phyloP scores from a whole-genome alignment of 1,284 basidiomycete species.

The Microbotryum violaceum region DNA sequence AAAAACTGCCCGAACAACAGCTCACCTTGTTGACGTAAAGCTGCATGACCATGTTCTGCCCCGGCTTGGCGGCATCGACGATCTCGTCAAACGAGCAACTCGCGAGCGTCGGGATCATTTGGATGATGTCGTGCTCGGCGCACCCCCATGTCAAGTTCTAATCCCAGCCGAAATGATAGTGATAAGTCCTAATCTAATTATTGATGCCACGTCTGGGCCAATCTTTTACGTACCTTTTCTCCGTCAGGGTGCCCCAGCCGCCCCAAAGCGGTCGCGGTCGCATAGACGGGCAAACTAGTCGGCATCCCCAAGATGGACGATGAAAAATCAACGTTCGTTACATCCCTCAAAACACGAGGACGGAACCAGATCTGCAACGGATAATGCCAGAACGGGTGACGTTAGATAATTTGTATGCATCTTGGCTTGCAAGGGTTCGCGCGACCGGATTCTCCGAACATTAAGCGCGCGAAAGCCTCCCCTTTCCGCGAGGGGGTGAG shows the following conservation, averaged over 20 bases:
- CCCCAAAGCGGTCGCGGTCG: constrained; percentile 51
- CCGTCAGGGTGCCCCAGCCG: constrained; percentile 59
- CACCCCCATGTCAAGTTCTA: constrained; percentile 71
- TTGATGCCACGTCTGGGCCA: constrained; percentile 4
- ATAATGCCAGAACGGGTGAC: too few relatives aligned
- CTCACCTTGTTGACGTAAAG: constrained; percentile 17
- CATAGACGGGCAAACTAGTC: constrained; percentile 55
- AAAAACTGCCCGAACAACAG: background rate
- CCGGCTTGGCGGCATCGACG: constrained; percentile 64
- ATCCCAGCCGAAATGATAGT: constrained; percentile 40
- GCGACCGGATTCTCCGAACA: constrained; percentile 45
- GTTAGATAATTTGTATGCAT: background rate
- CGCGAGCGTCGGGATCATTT: constrained; percentile 58
- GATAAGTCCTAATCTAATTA: background rate
- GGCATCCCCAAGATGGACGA: constrained; percentile 63
- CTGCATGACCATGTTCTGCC: constrained; percentile 59
- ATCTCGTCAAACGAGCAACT: constrained; percentile 86
- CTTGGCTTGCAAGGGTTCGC: constrained; percentile 13
- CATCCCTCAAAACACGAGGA: constrained; percentile 75
- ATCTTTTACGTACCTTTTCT: constrained; percentile 30
- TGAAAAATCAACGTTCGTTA: constrained; percentile 70
- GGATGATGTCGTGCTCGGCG: constrained; percentile 68
- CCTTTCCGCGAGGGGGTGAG: too few relatives aligned
- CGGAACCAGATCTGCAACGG: constrained; percentile 69
- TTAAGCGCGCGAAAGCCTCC: too few relatives aligned